These are phyloP conservation scores for Aspergillus ochraceus DNA, from an alignment of 2,329 filamentous ascomycete genomes.

Conservation along the genomic window DNA sequence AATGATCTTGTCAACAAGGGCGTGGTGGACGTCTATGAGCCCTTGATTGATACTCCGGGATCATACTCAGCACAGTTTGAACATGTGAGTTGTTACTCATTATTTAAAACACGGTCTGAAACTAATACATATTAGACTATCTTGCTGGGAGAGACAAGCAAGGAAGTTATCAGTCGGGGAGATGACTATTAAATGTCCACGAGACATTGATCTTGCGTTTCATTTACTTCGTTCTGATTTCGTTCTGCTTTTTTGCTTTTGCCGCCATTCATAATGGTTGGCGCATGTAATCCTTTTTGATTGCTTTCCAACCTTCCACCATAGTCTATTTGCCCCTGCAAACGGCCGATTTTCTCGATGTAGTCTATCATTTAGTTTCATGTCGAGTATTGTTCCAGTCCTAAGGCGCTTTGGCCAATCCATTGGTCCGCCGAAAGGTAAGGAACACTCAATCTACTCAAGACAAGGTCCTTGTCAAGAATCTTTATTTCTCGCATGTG, in stretches of 20 bases:
- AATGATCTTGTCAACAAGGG: slow-evolving; percentile 59
- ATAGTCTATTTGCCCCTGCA: no score
- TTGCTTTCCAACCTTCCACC: no score
- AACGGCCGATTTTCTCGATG: no score
- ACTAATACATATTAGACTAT: slow-evolving; percentile 44
- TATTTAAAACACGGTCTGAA: background rate
- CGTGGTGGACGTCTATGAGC: slow-evolving; percentile 58
- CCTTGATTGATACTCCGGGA: slow-evolving; percentile 58
- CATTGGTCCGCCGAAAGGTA: no score
- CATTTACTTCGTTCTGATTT: slow-evolving; percentile 1
- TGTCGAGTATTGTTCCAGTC: no score
- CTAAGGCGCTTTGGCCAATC: no score
- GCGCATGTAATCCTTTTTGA: no score
- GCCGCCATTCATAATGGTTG: background rate
- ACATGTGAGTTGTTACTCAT: slow-evolving; percentile 42
- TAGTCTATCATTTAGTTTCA: no score
- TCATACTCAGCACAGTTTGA: slow-evolving; percentile 67
- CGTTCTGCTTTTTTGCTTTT: background rate
- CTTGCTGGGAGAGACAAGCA: slow-evolving; percentile 45
- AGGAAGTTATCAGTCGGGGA: slow-evolving; percentile 56
- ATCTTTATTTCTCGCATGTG: no score
- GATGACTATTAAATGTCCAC: slow-evolving; percentile 48
- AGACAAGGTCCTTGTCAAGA: no score
- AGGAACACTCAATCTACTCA: no score
- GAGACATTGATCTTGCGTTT: background rate